These are phyloP conservation scores for Teratosphaeriaceae sp. DNA, from an alignment of 2,329 filamentous ascomycete species.

Conservation along the genomic window DNA sequence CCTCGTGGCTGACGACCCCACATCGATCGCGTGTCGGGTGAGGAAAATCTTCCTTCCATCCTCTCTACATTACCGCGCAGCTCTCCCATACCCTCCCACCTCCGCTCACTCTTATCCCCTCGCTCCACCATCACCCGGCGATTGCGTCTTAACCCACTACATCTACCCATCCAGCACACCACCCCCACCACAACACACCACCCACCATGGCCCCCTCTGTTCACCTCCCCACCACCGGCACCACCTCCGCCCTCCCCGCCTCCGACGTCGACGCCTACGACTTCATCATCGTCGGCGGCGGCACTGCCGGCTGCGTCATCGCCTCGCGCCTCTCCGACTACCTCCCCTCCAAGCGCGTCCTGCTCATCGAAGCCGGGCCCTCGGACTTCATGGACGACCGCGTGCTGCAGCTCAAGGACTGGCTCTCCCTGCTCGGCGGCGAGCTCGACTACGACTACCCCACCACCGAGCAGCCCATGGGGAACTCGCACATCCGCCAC, in stretches of 20 bases:
- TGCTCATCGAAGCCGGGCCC: slow-evolving; percentile 82
- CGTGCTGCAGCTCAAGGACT: slow-evolving; percentile 79
- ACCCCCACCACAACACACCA: slow-evolving; percentile 4
- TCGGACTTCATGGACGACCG: slow-evolving; percentile 85
- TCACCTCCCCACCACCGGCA: slow-evolving; percentile 44
- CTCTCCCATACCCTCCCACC: not conserved
- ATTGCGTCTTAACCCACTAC: not conserved
- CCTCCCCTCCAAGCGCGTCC: slow-evolving; percentile 70
- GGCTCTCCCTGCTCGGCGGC: slow-evolving; percentile 76
- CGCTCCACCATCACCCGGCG: not conserved
- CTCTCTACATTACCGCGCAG: not conserved
- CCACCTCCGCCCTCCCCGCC: slow-evolving; percentile 60
- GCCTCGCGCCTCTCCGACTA: slow-evolving; percentile 75
- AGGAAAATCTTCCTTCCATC: not conserved
- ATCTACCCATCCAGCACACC: slow-evolving; percentile 1
- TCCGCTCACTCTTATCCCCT: not conserved
- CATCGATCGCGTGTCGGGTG: too few relatives aligned
- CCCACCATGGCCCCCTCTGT: slow-evolving; percentile 4
- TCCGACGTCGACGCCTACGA: slow-evolving; percentile 64
- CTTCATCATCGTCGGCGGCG: slow-evolving; percentile 80
- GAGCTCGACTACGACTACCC: slow-evolving; percentile 88
- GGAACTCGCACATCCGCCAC: slow-evolving; percentile 87
- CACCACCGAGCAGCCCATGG: slow-evolving; percentile 82
- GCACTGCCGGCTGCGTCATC: slow-evolving; percentile 80
- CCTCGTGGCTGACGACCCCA: too few relatives aligned